Evolutionary conservation across 1,139 yeast genomes (phyloP).

Genomic region (Hansenula sp.): DNA sequence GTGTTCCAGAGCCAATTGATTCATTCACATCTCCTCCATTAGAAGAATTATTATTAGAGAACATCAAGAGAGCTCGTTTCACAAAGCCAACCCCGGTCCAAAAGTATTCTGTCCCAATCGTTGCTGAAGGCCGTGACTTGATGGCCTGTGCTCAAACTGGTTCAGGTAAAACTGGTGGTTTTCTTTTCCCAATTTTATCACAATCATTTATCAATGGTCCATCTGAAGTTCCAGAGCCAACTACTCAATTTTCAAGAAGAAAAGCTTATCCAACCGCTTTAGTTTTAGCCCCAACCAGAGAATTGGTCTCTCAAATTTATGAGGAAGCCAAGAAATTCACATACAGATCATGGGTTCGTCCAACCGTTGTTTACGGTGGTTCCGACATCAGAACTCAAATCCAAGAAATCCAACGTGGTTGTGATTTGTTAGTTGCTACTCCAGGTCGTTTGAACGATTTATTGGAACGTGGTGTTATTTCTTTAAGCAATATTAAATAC

Average conservation of each 20-base stretch:
- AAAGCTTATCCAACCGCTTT: conserved; percentile 93
- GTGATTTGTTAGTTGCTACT: conserved; percentile 94
- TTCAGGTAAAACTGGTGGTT: conserved; percentile 99
- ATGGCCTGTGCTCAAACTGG: conserved; percentile 99
- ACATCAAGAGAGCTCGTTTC: conserved; percentile 85
- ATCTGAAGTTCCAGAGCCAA: conserved; percentile 50
- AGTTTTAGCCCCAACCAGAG: conserved; percentile 98
- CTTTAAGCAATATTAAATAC: conserved; percentile 85
- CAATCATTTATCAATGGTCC: conserved; percentile 93
- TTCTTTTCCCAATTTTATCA: conserved; percentile 94
- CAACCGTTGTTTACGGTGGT: conserved; percentile 98
- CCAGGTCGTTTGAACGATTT: conserved; percentile 98
- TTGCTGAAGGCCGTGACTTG: conserved; percentile 91
- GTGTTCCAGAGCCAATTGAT: conserved; percentile 91
- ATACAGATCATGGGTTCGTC: conserved; percentile 98
- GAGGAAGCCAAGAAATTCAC: conserved; percentile 96
- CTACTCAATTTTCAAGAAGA: conserved; percentile 58
- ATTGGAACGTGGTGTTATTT: conserved; percentile 90
- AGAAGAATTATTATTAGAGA: conserved; percentile 81
- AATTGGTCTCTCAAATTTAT: conserved; percentile 91
- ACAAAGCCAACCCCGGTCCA: conserved; percentile 98
- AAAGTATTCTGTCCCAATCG: conserved; percentile 96
- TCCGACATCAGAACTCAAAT: conserved; percentile 88
- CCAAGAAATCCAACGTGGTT: conserved; percentile 87
- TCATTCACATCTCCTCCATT: conserved; percentile 91